Conservation (phyloP, 1,284 basidiomycete genomes). For the Sanghuangporus sanghuang region DNA sequence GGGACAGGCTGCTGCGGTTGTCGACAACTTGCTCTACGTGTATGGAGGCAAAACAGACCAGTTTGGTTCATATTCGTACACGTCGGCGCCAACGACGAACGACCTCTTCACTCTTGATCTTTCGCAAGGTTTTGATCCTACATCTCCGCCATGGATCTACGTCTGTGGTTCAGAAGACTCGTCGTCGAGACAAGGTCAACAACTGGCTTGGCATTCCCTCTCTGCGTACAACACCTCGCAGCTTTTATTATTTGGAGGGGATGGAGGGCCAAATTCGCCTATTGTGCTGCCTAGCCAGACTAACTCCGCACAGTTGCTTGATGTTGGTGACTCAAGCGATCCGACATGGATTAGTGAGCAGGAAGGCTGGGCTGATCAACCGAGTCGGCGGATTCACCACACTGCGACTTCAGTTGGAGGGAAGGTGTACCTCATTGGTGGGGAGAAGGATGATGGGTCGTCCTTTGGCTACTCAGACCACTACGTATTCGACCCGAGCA, state of each 20-base stretch:
- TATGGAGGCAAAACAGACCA: conserved; percentile 78
- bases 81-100: conserved; percentile 64
- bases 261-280: conserved; percentile 54
- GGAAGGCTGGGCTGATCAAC: conserved; percentile 58
- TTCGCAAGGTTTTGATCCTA: conserved; percentile 47
- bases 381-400: conserved; percentile 70
- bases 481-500: conserved; percentile 55
- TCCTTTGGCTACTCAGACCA: conserved; percentile 54
- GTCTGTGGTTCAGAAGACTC: conserved; percentile 41
- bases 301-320: conserved; percentile 62
- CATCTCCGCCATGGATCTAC: conserved; percentile 63
- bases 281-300: conserved; percentile 44
- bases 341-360: conserved; percentile 47
- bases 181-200: conserved; percentile 46
- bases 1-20: conserved; percentile 67
- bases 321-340: conserved; percentile 32
- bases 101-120: conserved; percentile 70
- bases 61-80: conserved; percentile 64
- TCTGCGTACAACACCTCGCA: conserved; percentile 53
- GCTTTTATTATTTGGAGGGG: conserved; percentile 70
- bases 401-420: conserved; percentile 46
- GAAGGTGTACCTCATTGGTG: conserved; percentile 66
- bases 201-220: conserved; percentile 77
- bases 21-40: conserved; percentile 61
- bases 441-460: conserved; percentile 75